Percentiles rank a stretch among this genome's conserved stretches.
Conservation (phyloP, 331 rosid genomes). For the Saraca asoca region DNA sequence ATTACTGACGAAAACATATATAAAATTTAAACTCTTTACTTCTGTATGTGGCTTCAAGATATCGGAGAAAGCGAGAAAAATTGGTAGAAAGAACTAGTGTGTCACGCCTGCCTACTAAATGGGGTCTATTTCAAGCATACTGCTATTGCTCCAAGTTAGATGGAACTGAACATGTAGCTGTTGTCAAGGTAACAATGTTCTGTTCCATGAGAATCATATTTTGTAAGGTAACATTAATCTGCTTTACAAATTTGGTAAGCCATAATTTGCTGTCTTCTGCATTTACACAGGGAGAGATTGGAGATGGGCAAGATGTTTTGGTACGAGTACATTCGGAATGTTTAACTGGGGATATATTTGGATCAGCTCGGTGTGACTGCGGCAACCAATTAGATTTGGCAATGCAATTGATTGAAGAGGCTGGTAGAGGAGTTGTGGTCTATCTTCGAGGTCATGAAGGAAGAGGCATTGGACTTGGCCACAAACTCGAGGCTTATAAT, state of each 20-base stretch:
- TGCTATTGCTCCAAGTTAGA: constrained; percentile 76
- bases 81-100: constrained; percentile 67
- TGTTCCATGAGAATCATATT: background rate
- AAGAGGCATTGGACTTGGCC: constrained; percentile 86
- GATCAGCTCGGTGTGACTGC: constrained; percentile 85
- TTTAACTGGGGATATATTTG: constrained; percentile 86
- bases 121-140: constrained; percentile 80
- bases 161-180: constrained; percentile 76
- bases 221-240: background rate
- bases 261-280: background rate
- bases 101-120: constrained; percentile 73
- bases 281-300: constrained; percentile 61
- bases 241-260: background rate
- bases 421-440: constrained; percentile 73
- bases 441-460: constrained; percentile 96
- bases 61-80: constrained; percentile 79
- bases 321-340: constrained; percentile 93
- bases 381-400: constrained; percentile 89
- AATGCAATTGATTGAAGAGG: constrained; percentile 69
- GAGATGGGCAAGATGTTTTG: constrained; percentile 72
- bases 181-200: constrained; percentile 57
- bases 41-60: constrained; percentile 46
- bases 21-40: no score
- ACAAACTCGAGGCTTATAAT: constrained; percentile 79
- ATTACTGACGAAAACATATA: no score